phyloP scores from a whole-genome alignment of 257 asterid genomes.

The Leptodermis oblonga region DNA sequence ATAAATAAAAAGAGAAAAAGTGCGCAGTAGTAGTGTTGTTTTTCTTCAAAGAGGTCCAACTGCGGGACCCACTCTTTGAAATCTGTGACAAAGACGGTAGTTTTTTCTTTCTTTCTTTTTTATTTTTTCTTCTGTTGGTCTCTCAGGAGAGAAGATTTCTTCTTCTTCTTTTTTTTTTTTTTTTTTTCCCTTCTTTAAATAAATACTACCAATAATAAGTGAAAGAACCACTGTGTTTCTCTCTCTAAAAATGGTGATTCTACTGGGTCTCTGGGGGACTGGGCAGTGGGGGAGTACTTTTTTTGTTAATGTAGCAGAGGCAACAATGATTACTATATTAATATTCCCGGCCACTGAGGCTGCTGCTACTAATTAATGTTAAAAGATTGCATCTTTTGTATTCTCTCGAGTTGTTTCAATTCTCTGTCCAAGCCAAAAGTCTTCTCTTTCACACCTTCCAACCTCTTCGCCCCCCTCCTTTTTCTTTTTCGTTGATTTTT shows the following conservation, averaged over 20 bases:
- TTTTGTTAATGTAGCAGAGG: constrained; percentile 4
- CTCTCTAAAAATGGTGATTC: too few relatives aligned
- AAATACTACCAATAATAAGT: too few relatives aligned
- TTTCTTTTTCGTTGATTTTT: constrained; percentile 7
- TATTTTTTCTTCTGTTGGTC: constrained; percentile 10
- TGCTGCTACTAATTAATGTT: constrained; percentile 3
- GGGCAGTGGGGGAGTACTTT: neutral
- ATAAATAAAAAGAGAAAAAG: constrained; percentile 3
- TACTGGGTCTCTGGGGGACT: neutral
- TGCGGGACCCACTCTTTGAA: constrained; percentile 57
- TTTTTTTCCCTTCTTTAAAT: neutral
- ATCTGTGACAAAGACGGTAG: constrained; percentile 58
- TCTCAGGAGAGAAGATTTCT: neutral
- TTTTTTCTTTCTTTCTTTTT: constrained; percentile 29
- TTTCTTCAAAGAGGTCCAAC: constrained; percentile 25
- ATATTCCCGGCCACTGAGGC: neutral
- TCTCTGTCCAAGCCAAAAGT: constrained; percentile 39
- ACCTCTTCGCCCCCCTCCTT: constrained; percentile 13
- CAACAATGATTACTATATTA: constrained; percentile 14
- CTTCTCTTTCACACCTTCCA: constrained; percentile 78
- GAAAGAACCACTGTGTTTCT: too few relatives aligned
- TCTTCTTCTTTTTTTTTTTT: neutral
- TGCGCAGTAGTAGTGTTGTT: neutral
- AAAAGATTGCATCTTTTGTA: constrained; percentile 40
- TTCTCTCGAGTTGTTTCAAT: constrained; percentile 30